Conservation (phyloP, 768 basidiomycete species). For the Pseudohyphozyma bogoriensis region DNA sequence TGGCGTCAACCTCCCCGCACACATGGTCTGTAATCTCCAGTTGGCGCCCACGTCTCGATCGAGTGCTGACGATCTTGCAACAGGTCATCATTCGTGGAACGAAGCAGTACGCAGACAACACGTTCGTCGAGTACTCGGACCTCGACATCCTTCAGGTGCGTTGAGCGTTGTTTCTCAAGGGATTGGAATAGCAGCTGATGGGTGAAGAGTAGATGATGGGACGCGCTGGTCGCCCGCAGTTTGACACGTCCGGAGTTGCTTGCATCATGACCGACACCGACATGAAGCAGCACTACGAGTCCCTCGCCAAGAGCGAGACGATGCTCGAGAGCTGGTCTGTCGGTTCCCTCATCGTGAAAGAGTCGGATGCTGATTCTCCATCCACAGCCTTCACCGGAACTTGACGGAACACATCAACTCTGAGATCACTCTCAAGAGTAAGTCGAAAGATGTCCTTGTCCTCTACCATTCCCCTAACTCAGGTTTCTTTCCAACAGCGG, state of each 20-base stretch:
- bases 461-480: not conserved
- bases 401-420: constrained; percentile 87
- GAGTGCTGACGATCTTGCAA: not conserved
- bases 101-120: constrained; percentile 50
- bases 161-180: not conserved
- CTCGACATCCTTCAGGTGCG: constrained; percentile 67
- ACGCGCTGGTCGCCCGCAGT: constrained; percentile 41
- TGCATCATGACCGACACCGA: constrained; percentile 69
- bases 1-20: constrained; percentile 90
- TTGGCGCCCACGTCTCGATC: too few species aligned
- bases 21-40: constrained; percentile 57
- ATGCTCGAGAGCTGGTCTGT: constrained; percentile 61
- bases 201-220: constrained; percentile 66
- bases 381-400: constrained; percentile 55
- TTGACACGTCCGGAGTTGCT: constrained; percentile 65
- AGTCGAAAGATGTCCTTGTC: not conserved
- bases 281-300: constrained; percentile 60
- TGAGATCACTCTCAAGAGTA: constrained; percentile 59
- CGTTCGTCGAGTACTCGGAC: constrained; percentile 76
- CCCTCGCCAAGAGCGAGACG: constrained; percentile 47
- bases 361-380: not conserved
- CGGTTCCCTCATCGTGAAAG: rapidly evolving
- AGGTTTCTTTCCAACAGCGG: constrained; percentile 40
- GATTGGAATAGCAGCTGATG: not conserved
- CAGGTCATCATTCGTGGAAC: constrained; percentile 72